A percentile compares a stretch with the other conserved stretches of the same genome.
These are phyloP conservation scores for Exserohilum turcica DNA, from an alignment of 2,329 filamentous ascomycete species.

Conservation along the genomic window DNA sequence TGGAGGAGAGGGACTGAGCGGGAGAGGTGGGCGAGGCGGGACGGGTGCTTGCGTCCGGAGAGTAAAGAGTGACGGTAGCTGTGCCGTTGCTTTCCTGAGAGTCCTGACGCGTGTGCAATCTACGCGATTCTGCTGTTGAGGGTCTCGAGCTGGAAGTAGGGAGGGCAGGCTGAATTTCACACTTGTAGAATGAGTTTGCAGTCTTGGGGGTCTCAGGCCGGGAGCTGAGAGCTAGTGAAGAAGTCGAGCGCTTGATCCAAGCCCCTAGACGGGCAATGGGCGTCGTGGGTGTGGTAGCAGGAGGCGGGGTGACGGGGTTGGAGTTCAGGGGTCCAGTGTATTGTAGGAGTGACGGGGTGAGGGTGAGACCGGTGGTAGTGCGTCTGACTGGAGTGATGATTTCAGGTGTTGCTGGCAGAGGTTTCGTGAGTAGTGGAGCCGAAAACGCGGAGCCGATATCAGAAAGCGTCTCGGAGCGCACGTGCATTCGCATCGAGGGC, in stretches of 20 bases:
- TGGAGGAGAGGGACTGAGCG: conserved; percentile 7
- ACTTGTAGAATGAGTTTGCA: conserved; percentile 38
- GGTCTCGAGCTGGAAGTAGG: conserved; percentile 20
- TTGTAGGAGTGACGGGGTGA: conserved; percentile 28
- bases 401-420: conserved; percentile 29
- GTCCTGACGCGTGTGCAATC: conserved; percentile 38
- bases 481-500: conserved; percentile 52
- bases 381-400: conserved; percentile 11
- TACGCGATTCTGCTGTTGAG: conserved; percentile 29
- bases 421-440: conserved; percentile 42
- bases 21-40: neutral
- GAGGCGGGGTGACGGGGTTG: conserved; percentile 45
- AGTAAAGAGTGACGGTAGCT: conserved; percentile 39
- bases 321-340: conserved; percentile 39
- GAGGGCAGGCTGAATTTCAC: conserved; percentile 19
- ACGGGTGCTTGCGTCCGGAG: conserved; percentile 21
- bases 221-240: conserved; percentile 28
- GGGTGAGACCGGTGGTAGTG: conserved; percentile 29
- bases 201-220: conserved; percentile 15
- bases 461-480: conserved; percentile 54
- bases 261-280: conserved; percentile 41
- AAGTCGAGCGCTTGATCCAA: conserved; percentile 44
- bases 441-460: conserved; percentile 57
- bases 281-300: conserved; percentile 40
- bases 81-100: conserved; percentile 36